Base-by-base conservation (phyloP, 441 rosid species). In the Arabidopsis lyrata region DNA sequence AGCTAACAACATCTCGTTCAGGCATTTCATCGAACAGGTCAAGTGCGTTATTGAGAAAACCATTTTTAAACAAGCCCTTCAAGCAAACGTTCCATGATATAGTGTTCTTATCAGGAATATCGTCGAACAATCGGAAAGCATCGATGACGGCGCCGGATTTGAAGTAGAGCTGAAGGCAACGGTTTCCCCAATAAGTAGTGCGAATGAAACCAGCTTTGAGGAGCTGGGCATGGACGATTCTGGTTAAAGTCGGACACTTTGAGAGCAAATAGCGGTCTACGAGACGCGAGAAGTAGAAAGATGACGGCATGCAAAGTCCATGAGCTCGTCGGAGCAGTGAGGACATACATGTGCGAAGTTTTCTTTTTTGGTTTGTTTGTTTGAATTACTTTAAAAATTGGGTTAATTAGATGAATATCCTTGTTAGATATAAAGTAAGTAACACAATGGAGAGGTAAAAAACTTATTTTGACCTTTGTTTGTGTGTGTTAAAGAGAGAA, bases 1-100 rank as follows among this genome's bases (percentile, higher is more conserved):
- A 90, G 68, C 84, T 83, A 29, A 86, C 90, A 56, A 83, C 85
- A 81, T 91, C 90, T 56, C 87, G 74, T 16, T 77, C 84, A 18
- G 90, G 88, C 85, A 88, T 89, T 84, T 80, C 83, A 64, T 86
- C 92, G 47, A 91, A 91, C 87, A 85, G 0, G 4, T 12, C 32
- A 5, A 81, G 57, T 9, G 87, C 95, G 15, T 35, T 2, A 9
- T 16, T 54, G 13, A 78, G 31, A 35, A 67, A 66, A 9, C 84
- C 81, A 15, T 57, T 73, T 31, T 70, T 70, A 0, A 81, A 9
- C 59, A 83, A 5, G 7, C 88, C 89, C n/a, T 76, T 83, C 53
- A 90, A 68, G 78, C 79, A 87, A 57, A 92, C 59, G 64, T 92
- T 87, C 90, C 89, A 81, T 5, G 92, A 85, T 22, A 90, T 62